Evolutionary conservation across 1,284 basidiomycete genomes (phyloP), one percentile per base, ranked within the genome.

Genomic region (Phlebopus sp.): DNA sequence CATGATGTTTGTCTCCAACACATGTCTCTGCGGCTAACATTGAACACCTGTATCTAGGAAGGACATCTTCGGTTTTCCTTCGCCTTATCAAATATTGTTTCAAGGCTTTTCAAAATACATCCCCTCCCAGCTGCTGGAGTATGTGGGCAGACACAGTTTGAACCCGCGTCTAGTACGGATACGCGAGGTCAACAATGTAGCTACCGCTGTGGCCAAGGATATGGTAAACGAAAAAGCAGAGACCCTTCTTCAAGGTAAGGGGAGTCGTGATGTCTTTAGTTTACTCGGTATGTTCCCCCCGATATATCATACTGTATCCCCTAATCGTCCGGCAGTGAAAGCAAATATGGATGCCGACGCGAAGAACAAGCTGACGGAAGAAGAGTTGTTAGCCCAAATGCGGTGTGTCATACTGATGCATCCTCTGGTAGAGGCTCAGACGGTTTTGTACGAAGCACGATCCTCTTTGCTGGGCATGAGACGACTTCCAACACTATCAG

Each of bases 341-440:
- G 79, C 80, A 5, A 82, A 82, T 50, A 66, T 67, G 37, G 71
- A 74, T 4, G 68, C 75, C 38, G 64, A 75, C 10, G 69, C 69
- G 39, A 71, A 67, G 47, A 65, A 65, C 17, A 68, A 67, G 46
- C 61, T 84, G 44, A 71, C 56, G 4, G 74, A 81, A 21, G 71
- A 74, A 21, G 82, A 82, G 51, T 60, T 82, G 53, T 53, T 78
- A 2, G 63, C 78, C 7, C 78, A 82, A 57, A 77, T 85, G 72
- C 66, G 74, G 75, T 76, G 50, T 29, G 63, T 55, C 59, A 51
- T 17, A 29, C 18, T 8, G 6, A 27, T 5, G 30, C 14, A 15
- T 44, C n/a, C 17, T 11, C n/a, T 34, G 13, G 37, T 30, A 23
- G 27, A 14, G 15, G 21, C 32, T 40, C 9, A 38, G 31, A 36